A percentile compares a stretch with the other conserved stretches of the same genome.
phyloP scores from a whole-genome alignment of 2,329 filamentous ascomycete genomes.

The Arthroderma sp. region DNA sequence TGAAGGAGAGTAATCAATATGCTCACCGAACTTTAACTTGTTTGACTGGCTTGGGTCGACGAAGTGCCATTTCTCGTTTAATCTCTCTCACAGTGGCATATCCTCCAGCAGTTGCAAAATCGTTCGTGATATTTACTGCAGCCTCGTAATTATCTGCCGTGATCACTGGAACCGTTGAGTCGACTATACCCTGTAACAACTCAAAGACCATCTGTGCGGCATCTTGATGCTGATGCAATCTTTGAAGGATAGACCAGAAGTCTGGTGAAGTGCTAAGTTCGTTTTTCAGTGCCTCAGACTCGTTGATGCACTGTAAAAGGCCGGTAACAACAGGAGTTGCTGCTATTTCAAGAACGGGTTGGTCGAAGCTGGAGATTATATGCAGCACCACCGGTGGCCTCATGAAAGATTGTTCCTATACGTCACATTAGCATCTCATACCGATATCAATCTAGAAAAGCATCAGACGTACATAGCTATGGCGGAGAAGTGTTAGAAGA shows the following conservation, averaged over 20 bases:
- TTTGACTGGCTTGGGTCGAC: slow-evolving; percentile 43
- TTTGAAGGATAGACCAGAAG: slow-evolving; percentile 84
- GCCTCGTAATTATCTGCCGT: slow-evolving; percentile 94
- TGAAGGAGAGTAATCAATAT: background rate
- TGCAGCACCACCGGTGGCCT: slow-evolving; percentile 86
- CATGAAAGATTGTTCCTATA: slow-evolving; percentile 74
- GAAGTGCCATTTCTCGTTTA: slow-evolving; percentile 46
- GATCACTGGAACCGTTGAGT: slow-evolving; percentile 63
- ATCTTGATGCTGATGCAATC: slow-evolving; percentile 56
- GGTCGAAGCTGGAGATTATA: slow-evolving; percentile 74
- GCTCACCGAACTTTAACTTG: slow-evolving; percentile 44
- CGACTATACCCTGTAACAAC: slow-evolving; percentile 68
- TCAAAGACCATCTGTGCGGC: slow-evolving; percentile 70
- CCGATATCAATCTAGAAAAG: background rate
- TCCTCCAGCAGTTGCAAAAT: slow-evolving; percentile 75
- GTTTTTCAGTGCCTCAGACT: slow-evolving; percentile 65
- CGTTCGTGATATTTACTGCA: slow-evolving; percentile 69
- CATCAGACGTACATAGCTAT: slow-evolving; percentile 60
- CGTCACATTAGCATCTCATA: slow-evolving; percentile 17
- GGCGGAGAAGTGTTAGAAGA: slow-evolving; percentile 64
- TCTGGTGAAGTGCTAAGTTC: slow-evolving; percentile 95
- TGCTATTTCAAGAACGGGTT: slow-evolving; percentile 62
- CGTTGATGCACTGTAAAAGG: slow-evolving; percentile 65
- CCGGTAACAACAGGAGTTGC: slow-evolving; percentile 67
- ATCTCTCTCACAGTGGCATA: slow-evolving; percentile 60